Conservation (phyloP, 2,329 filamentous ascomycete species). For the Diaporthe ilicicola region DNA sequence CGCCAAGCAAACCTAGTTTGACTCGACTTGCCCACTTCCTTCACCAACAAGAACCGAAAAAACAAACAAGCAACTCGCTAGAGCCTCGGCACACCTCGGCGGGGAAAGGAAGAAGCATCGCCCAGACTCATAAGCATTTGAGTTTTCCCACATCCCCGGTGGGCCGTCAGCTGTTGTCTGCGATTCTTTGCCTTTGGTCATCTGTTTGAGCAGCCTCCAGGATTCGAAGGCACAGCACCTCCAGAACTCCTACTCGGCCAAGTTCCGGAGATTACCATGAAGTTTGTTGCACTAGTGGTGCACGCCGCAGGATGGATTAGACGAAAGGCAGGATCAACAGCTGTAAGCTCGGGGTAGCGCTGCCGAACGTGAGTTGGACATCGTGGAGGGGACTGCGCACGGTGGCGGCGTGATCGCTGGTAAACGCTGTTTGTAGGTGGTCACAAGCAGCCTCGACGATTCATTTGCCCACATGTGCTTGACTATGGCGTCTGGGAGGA, state of each 20-base stretch:
- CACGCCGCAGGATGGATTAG: neutral
- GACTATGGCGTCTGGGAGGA: neutral
- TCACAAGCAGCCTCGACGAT: neutral
- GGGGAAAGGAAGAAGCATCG: neutral
- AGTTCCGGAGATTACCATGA: neutral
- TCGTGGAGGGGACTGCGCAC: neutral
- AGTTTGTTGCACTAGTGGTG: neutral
- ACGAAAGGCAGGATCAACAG: neutral
- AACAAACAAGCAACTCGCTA: neutral
- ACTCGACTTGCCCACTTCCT: neutral
- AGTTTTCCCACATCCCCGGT: too few relatives aligned
- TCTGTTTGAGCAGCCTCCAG: neutral
- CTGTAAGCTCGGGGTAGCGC: neutral
- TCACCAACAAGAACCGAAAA: neutral
- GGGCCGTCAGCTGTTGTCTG: neutral
- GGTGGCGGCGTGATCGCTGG: neutral
- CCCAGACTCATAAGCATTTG: neutral
- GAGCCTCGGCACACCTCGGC: constrained; percentile 5
- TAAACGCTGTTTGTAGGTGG: neutral
- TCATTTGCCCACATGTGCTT: neutral
- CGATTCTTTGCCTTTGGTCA: too few relatives aligned
- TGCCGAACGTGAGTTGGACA: neutral
- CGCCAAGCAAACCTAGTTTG: neutral
- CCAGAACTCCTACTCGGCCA: constrained; percentile 8
- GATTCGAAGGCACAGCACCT: neutral